Evolutionary conservation across 2,329 filamentous ascomycete genomes (phyloP).

Genomic region (Dichotomopilus funicola): DNA sequence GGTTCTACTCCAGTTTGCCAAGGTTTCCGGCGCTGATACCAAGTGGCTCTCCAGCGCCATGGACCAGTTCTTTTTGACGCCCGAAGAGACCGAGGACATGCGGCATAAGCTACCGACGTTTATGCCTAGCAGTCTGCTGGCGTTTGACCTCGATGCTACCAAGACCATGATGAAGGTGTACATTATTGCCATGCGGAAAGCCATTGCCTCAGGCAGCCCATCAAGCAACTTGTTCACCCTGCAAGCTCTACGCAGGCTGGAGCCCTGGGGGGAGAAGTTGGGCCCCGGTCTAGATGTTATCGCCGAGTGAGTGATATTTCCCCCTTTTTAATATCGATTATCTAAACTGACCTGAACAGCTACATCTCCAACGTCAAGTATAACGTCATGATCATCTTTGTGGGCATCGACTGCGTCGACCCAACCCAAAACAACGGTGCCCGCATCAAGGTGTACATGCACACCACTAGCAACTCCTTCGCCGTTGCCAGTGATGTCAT

Average conservation of each 20-base stretch:
- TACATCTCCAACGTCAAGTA: conserved; percentile 2
- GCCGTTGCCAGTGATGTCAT: conserved; percentile 4
- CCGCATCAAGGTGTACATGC: conserved; percentile 7
- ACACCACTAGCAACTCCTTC: conserved; percentile 7
- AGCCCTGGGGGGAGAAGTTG: neutral
- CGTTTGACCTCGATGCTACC: conserved; percentile 1
- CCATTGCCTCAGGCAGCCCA: neutral
- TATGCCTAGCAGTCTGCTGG: conserved; percentile 6
- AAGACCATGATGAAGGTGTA: conserved; percentile 10
- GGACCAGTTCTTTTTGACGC: conserved; percentile 5
- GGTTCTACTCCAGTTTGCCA: neutral
- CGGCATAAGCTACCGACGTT: conserved; percentile 4
- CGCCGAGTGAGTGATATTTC: neutral
- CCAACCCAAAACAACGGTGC: neutral
- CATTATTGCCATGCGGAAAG: conserved; percentile 6
- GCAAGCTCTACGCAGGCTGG: neutral
- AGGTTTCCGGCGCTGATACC: conserved; percentile 3
- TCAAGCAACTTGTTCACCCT: conserved; percentile 3
- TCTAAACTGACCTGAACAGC: neutral
- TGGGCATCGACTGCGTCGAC: conserved; percentile 5
- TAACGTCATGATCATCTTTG: conserved; percentile 4
- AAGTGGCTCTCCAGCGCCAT: conserved; percentile 4
- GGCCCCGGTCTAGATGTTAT: conserved; percentile 1
- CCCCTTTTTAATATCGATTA: neutral
- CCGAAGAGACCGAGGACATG: neutral